Evolutionary conservation across 73 alveolate species (phyloP), one percentile per base, ranked within the genome.

Genomic region (Uronychia binucleata): DNA sequence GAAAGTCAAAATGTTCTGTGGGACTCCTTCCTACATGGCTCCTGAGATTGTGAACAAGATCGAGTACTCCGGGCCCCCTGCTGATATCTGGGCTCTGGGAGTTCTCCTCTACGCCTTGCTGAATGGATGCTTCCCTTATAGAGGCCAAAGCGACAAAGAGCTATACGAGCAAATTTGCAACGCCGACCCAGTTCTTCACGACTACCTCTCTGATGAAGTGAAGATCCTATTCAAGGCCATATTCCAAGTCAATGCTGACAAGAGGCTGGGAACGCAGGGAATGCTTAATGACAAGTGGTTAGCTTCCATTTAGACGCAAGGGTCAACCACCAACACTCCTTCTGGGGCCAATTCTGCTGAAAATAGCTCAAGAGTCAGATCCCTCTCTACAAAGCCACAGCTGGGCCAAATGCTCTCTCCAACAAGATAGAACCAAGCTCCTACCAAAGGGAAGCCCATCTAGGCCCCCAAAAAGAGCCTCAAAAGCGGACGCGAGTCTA

Each of bases 21-120:
- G 98, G 1, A 93, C 96, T 31, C 98, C 98, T 1, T 91, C 94
- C 28, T 93, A 93, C 86, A 92, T 92, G 96, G 96, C 98, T 19
- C 98, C 98, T n/a, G 98, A 93, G 58, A 93, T 93, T 26, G 95
- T 93, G 26, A 34, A 79, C 25, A 92, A 91, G 80, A 80, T 67
- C 33, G 96, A 91, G 60, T 93, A 93, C 77, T 87, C 93, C 27
- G 98, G 96, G 8, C 95, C 96, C 28, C 93, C 96, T 30, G 96
- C 95, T 31, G 98, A 93, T 92, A 82, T 93, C 28, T 93, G 98
- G 95, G 98, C 98, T 1, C 67, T 90, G 26, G 96, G 98, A 28
- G 93, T 93, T 0, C 79, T 93, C 5, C 84, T 93, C 30, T 93
- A 77, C 74, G 95, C 94, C 0, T 59, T 93, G 46, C 87, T 93